These are phyloP conservation scores for Gloeostereum incarnatum DNA, from an alignment of 768 basidiomycete species.

Conservation along the genomic window DNA sequence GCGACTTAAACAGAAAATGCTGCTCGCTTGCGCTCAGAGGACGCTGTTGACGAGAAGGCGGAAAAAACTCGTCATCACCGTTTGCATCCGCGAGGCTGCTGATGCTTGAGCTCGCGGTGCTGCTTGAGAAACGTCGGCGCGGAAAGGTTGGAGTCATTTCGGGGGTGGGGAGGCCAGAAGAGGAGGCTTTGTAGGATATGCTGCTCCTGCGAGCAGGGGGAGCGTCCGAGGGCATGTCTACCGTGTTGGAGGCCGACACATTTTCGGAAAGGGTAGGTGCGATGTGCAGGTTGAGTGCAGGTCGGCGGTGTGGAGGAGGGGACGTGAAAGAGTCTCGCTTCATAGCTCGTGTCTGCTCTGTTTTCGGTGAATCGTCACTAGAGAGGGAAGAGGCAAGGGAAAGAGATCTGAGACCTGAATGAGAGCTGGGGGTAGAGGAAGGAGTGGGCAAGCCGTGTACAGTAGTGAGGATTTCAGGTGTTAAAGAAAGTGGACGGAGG, in stretches of 20 bases:
- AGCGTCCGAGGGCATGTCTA: conserved; percentile 12
- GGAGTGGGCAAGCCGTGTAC: conserved; percentile 41
- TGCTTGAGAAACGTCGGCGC: conserved; percentile 1
- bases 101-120: conserved; percentile 17
- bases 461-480: conserved; percentile 37
- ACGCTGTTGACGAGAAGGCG: conserved; percentile 27
- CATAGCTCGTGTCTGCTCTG: conserved; percentile 1
- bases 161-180: conserved; percentile 55
- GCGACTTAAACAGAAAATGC: conserved; percentile 80
- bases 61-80: conserved; percentile 35
- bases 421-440: conserved; percentile 39
- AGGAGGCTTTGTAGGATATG: conserved; percentile 63
- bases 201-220: conserved; percentile 49
- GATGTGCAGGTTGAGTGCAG: conserved; percentile 27
- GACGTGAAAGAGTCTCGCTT: conserved; percentile 21
- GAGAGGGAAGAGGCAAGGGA: conserved; percentile 38
- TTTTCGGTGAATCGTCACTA: conserved; percentile 18
- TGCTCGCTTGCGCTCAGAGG: conserved; percentile 69
- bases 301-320: conserved; percentile 18
- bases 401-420: conserved; percentile 41
- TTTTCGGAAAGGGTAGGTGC: not conserved
- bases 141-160: conserved; percentile 60
- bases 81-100: conserved; percentile 14
- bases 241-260: not conserved
- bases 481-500: conserved; percentile 66